Conservation (phyloP, 305 asterid species). For the Withania somnifera region DNA sequence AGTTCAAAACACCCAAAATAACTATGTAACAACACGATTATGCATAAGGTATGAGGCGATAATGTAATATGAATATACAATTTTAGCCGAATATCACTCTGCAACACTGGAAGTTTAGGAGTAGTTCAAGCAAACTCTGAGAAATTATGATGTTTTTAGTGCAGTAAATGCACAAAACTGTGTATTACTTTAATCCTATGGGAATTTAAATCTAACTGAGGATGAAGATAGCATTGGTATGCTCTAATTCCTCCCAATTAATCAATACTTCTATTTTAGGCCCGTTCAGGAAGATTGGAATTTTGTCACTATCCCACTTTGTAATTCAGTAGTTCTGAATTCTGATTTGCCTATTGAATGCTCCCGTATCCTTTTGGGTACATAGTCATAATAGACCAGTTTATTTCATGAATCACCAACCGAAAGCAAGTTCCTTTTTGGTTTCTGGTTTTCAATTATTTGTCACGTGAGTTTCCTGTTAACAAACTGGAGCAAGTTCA, state of each 20-base stretch:
- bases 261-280: neutral
- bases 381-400: neutral
- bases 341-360: neutral
- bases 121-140: neutral
- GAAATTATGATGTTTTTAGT: neutral
- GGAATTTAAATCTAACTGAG: neutral
- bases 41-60: no score
- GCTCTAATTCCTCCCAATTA: neutral
- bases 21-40: no score
- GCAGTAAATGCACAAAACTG: neutral
- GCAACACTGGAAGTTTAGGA: neutral
- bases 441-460: neutral
- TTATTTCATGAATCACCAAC: neutral
- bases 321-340: neutral
- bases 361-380: neutral
- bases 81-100: neutral
- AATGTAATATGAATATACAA: no score
- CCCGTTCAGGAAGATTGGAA: neutral
- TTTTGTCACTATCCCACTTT: neutral
- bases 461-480: neutral
- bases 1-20: no score
- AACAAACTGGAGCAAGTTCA: neutral
- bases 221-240: neutral
- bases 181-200: neutral
- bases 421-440: neutral